Conservation (phyloP, 208 protist species). For the Porcisia deanei region DNA sequence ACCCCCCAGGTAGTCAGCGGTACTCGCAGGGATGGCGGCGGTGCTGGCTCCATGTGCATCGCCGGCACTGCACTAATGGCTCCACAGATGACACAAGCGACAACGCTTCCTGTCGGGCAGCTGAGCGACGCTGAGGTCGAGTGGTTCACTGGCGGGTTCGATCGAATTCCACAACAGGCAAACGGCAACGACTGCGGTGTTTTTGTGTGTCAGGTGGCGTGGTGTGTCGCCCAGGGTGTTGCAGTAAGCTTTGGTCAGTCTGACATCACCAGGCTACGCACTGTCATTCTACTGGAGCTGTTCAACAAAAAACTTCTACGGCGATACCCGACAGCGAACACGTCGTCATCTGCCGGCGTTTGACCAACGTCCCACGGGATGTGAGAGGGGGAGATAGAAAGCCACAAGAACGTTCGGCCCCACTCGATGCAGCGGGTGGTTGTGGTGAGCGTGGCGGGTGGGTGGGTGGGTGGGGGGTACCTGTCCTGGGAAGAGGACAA, state of each 20-base stretch:
- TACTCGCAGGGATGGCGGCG: not conserved
- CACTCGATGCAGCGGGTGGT: no score
- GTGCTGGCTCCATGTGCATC: not conserved
- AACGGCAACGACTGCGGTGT: conserved; percentile 84
- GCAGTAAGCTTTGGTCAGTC: conserved; percentile 52
- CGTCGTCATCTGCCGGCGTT: conserved; percentile 40
- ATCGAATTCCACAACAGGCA: conserved; percentile 56
- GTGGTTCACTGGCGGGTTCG: conserved; percentile 46
- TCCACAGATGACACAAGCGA: conserved; percentile 9
- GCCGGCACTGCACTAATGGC: not conserved
- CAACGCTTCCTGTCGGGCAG: conserved; percentile 14
- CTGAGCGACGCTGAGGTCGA: conserved; percentile 32
- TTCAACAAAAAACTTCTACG: conserved; percentile 41
- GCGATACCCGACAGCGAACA: conserved; percentile 50
- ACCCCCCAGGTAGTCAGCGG: not conserved
- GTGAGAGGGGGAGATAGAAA: not conserved
- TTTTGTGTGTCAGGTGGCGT: conserved; percentile 80
- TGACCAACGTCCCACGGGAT: not conserved
- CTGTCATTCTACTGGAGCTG: conserved; percentile 69
- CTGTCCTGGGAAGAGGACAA: no score
- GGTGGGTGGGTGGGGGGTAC: no score
- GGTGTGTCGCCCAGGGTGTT: conserved; percentile 63
- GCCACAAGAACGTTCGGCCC: no score
- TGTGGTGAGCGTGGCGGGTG: no score
- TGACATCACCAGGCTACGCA: conserved; percentile 45